Evolutionary conservation across 495 filamentous ascomycete species (phyloP).

Genomic region (Daldinia concentrica): DNA sequence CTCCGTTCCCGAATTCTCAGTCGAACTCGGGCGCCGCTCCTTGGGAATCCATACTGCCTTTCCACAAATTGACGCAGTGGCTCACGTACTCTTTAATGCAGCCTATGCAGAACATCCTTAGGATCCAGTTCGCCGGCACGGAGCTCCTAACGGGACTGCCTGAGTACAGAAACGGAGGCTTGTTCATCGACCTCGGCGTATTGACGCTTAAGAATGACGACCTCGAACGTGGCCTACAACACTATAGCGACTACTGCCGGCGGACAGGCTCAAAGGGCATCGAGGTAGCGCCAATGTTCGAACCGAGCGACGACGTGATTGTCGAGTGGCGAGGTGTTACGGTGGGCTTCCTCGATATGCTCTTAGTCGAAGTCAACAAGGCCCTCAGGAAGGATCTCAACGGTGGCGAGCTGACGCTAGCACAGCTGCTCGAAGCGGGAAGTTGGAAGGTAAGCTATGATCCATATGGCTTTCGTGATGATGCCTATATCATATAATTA

Average conservation of each 20-base stretch:
- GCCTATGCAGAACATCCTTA: constrained; percentile 80
- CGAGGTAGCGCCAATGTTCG: constrained; percentile 80
- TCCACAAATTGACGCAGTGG: constrained; percentile 94
- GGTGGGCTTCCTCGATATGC: constrained; percentile 81
- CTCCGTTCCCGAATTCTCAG: constrained; percentile 56
- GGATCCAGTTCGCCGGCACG: constrained; percentile 78
- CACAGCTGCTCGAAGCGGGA: constrained; percentile 88
- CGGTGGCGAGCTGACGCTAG: constrained; percentile 69
- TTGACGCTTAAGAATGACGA: constrained; percentile 76
- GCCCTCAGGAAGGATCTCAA: constrained; percentile 58
- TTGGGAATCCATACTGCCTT: constrained; percentile 95
- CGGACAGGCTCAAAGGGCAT: constrained; percentile 76
- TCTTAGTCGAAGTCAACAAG: constrained; percentile 77
- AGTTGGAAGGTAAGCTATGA: constrained; percentile 82
- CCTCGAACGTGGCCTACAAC: constrained; percentile 69
- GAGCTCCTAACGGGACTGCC: constrained; percentile 84
- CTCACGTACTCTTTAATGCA: constrained; percentile 89
- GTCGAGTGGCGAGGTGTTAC: constrained; percentile 89
- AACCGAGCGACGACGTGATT: constrained; percentile 81
- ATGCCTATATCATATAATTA: constrained; percentile 1
- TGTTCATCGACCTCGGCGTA: constrained; percentile 85
- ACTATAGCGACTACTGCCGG: constrained; percentile 77
- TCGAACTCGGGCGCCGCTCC: constrained; percentile 60
- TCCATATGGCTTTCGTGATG: neutral
- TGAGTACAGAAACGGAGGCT: constrained; percentile 87